phyloP scores from a whole-genome alignment of 805 yeast species.

The Phaffomyces thermotolerans region DNA sequence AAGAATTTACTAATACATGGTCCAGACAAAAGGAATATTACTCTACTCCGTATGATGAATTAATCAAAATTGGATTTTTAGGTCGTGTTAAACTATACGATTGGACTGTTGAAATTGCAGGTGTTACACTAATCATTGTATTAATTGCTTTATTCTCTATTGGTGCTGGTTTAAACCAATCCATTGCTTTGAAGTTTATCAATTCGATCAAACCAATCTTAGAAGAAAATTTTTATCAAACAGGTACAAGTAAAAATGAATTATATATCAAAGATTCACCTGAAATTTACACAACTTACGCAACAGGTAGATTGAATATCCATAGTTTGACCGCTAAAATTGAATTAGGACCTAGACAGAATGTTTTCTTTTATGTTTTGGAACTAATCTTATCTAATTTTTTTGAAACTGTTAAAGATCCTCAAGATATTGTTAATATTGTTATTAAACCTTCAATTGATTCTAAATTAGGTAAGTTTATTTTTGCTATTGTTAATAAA shows the following conservation, averaged over 20 bases:
- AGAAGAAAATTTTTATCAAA: conserved; percentile 66
- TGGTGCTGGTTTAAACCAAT: conserved; percentile 56
- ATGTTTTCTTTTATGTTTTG: conserved; percentile 55
- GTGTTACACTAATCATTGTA: conserved; percentile 42
- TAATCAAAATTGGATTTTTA: conserved; percentile 47
- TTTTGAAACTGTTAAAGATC: conserved; percentile 46
- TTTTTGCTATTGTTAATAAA: conserved; percentile 82
- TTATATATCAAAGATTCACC: conserved; percentile 55
- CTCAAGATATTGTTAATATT: conserved; percentile 56
- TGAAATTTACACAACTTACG: conserved; percentile 56
- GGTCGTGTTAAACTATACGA: conserved; percentile 56
- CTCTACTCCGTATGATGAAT: conserved; percentile 37
- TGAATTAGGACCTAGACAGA: conserved; percentile 72
- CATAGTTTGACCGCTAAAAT: conserved; percentile 54
- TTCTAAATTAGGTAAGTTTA: conserved; percentile 41
- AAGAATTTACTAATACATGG: too few relatives aligned
- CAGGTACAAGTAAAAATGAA: conserved; percentile 47
- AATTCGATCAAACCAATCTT: conserved; percentile 44
- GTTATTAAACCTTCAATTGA: conserved; percentile 46
- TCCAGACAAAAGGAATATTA: conserved; percentile 21
- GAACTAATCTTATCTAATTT: conserved; percentile 56
- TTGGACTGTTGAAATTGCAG: conserved; percentile 69
- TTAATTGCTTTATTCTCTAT: conserved; percentile 44
- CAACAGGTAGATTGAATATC: conserved; percentile 82
- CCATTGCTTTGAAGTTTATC: conserved; percentile 47